Evolutionary conservation across 2,329 filamentous ascomycete species (phyloP), one percentile per base, ranked within the genome.

Genomic region (Colletotrichum lindemuthianum): DNA sequence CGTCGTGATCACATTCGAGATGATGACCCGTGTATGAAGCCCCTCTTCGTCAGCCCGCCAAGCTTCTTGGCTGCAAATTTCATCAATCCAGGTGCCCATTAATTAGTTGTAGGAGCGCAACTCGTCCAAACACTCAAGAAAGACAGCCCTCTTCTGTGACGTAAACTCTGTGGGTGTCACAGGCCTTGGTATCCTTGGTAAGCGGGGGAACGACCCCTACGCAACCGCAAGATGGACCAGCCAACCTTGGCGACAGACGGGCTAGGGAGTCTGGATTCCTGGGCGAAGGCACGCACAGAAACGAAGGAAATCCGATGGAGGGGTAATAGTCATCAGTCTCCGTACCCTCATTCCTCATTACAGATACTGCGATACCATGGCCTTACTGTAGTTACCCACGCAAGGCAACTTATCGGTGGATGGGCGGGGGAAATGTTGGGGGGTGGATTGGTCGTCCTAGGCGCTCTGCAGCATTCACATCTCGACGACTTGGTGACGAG

Each of bases 131-230:
- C 32, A 34, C 34, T 41, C 15, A 49, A 50, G 34, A 36, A 40
- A 50, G 47, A 40, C 47, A 41, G 32, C 48, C 41, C 32, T 47
- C 41, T 8, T 50, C 11, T 45, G 57, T 65, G 57, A 65, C 57
- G 61, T 65, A 65, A 47, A 60, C 39, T 33, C 8, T 49, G 40
- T 55, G 45, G 50, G 51, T 32, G 45, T 39, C n/a, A 41, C 39
- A 51, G n/a, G 57, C 9, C 51, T 52, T 65, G 58, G 58, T 56
- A 56, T 61, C 45, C 57, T 65, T 65, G 58, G 58, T 51, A 61
- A 61, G 51, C 57, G 61, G 51, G 57, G 50, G 51, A 55, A 45
- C 13, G 32, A 12, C 48, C 34, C 34, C 37, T 44, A n/a, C 13
- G 6, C 13, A 39, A 51, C 11, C 39, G 32, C 9, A 24, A 36